These are phyloP conservation scores for Rhodosporidiobolus sp. DNA, from an alignment of 768 basidiomycete species.

Conservation along the genomic window DNA sequence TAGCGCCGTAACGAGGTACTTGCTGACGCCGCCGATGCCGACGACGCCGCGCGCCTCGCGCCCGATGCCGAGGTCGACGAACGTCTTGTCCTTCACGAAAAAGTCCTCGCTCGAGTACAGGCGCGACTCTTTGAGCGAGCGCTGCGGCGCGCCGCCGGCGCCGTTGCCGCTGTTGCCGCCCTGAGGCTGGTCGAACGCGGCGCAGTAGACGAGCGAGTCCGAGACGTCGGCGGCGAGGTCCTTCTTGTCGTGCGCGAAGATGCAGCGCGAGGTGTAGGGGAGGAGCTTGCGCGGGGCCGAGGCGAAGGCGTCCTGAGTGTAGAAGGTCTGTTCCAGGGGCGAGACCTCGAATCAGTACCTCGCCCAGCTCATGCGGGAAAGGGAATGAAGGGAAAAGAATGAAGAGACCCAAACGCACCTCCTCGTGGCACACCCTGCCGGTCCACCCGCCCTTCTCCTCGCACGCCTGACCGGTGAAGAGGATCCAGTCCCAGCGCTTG, in stretches of 20 bases:
- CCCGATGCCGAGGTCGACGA: conserved; percentile 76
- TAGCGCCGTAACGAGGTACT: conserved; percentile 86
- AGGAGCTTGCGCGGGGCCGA: conserved; percentile 62
- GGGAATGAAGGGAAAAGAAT: not conserved
- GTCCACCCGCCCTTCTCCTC: conserved; percentile 53
- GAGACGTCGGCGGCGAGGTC: conserved; percentile 78
- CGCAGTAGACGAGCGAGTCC: conserved; percentile 77
- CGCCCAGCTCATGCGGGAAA: not conserved
- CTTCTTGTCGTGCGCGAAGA: conserved; percentile 81
- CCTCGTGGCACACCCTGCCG: conserved; percentile 66
- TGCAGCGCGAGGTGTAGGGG: conserved; percentile 69
- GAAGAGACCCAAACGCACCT: conserved; percentile 54
- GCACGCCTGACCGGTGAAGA: conserved; percentile 75
- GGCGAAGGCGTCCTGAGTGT: conserved; percentile 79
- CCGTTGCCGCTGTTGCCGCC: conserved; percentile 41
- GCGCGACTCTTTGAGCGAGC: conserved; percentile 56
- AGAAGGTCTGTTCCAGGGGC: conserved; percentile 64
- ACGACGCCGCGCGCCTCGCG: conserved; percentile 84
- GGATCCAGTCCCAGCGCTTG: conserved; percentile 64
- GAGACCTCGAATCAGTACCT: conserved; percentile 10
- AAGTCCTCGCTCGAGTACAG: conserved; percentile 84
- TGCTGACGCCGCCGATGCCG: conserved; percentile 86
- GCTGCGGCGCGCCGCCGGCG: conserved; percentile 50
- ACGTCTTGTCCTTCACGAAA: conserved; percentile 62
- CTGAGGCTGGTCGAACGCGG: conserved; percentile 65